Conservation (phyloP, 139 green algal species). For the Penium margaritaceum region DNA sequence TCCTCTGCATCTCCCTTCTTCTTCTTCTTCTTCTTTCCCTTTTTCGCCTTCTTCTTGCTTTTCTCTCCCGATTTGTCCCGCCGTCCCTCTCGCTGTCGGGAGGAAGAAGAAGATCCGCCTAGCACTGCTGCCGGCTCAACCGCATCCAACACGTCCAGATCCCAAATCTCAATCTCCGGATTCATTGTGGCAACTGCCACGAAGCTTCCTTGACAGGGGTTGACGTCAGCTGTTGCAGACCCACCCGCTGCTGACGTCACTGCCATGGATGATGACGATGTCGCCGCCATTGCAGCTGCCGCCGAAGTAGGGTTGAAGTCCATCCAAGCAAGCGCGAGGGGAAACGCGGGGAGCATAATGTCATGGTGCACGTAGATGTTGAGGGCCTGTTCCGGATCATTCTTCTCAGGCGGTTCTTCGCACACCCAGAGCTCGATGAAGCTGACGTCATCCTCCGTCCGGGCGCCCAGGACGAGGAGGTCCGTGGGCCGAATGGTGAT, state of each 20-base stretch:
- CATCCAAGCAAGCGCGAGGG: slow-evolving; percentile 80
- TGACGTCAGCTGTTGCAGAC: neutral
- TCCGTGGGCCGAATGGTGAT: slow-evolving; percentile 65
- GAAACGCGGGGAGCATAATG: slow-evolving; percentile 86
- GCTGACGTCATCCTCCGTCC: slow-evolving; percentile 87
- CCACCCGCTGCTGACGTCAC: neutral
- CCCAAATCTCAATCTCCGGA: slow-evolving; percentile 93
- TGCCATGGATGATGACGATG: neutral
- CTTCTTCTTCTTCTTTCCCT: slow-evolving; percentile 6
- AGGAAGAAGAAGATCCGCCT: slow-evolving; percentile 66
- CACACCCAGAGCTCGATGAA: slow-evolving; percentile 92
- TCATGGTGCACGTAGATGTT: slow-evolving; percentile 89
- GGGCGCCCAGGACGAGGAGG: slow-evolving; percentile 77
- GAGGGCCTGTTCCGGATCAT: too few relatives aligned
- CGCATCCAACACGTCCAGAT: slow-evolving; percentile 78
- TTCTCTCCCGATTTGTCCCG: slow-evolving; percentile 44
- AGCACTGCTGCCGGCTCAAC: slow-evolving; percentile 75
- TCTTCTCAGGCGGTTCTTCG: slow-evolving; percentile 60
- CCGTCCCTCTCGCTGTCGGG: slow-evolving; percentile 35
- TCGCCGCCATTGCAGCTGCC: neutral
- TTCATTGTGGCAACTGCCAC: slow-evolving; percentile 80
- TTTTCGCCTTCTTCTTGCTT: slow-evolving; percentile 1
- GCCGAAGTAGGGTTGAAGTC: slow-evolving; percentile 58
- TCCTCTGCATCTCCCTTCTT: neutral
- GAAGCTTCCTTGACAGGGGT: slow-evolving; percentile 63